These are phyloP conservation scores for Metarhizium anisopliae DNA, from an alignment of 2,329 filamentous ascomycete species.

Conservation along the genomic window DNA sequence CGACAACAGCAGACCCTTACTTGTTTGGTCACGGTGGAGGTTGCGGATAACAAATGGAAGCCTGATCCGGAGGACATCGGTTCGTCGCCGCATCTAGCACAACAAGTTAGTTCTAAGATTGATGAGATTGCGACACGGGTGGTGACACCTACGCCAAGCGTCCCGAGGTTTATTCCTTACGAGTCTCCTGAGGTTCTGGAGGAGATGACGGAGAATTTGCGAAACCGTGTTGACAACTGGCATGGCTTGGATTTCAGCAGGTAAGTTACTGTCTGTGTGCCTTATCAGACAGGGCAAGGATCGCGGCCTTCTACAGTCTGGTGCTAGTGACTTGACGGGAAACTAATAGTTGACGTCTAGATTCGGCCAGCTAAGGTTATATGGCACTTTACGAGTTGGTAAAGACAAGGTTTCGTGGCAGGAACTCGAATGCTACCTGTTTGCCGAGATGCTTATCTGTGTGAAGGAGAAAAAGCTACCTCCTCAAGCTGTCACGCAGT, in stretches of 20 bases:
- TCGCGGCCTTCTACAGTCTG: not conserved
- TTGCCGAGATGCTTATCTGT: constrained; percentile 98
- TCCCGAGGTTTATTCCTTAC: constrained; percentile 57
- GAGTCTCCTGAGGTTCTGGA: constrained; percentile 71
- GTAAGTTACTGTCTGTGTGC: constrained; percentile 29
- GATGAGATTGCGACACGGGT: constrained; percentile 47
- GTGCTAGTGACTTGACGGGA: not conserved
- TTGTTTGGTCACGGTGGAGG: constrained; percentile 88
- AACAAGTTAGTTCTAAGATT: constrained; percentile 31
- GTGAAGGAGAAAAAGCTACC: constrained; percentile 89
- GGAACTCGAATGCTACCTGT: constrained; percentile 92
- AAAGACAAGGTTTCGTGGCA: constrained; percentile 98
- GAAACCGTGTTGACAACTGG: constrained; percentile 93
- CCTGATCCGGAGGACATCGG: constrained; percentile 75
- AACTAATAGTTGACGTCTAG: constrained; percentile 30
- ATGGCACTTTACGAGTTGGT: constrained; percentile 83
- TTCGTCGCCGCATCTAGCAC: constrained; percentile 34
- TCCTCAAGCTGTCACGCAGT: constrained; percentile 45
- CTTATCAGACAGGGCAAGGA: not conserved
- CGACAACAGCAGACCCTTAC: constrained; percentile 92
- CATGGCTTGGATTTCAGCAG: constrained; percentile 88
- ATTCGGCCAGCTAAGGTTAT: constrained; percentile 85
- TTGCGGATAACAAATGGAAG: constrained; percentile 85
- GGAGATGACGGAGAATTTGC: constrained; percentile 77
- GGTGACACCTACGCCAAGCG: constrained; percentile 50